Conservation (phyloP, 148 eudicot species). For the Amaranthus cruentus region DNA sequence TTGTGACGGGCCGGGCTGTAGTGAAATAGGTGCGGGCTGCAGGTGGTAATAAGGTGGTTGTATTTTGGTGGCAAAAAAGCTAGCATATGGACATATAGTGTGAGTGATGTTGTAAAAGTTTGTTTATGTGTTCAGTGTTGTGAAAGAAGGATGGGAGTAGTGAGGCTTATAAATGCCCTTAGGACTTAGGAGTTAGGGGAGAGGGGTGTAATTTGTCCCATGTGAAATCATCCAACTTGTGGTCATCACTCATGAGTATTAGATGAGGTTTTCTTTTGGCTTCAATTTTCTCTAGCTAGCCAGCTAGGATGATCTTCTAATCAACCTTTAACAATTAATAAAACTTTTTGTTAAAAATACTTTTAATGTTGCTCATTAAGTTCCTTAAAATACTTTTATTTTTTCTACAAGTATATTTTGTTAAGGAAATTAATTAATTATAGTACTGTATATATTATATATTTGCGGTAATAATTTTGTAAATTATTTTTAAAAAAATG, state of each 20-base stretch:
- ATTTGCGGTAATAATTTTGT: no score
- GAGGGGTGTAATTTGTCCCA: constrained; percentile 19
- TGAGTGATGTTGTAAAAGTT: not conserved
- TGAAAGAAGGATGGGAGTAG: not conserved
- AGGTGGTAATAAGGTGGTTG: not conserved
- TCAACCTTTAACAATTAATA: not conserved
- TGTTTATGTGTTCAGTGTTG: not conserved
- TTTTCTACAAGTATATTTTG: not conserved
- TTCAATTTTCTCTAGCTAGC: constrained; percentile 5
- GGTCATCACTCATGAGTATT: constrained; percentile 24
- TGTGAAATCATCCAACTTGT: constrained; percentile 28
- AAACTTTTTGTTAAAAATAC: not conserved
- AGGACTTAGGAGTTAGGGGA: not conserved
- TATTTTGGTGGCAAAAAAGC: not conserved
- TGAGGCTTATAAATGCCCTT: constrained; percentile 20
- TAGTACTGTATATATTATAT: not conserved
- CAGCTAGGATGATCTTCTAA: not conserved
- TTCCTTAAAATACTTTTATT: not conserved
- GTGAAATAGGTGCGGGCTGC: not conserved
- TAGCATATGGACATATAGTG: not conserved
- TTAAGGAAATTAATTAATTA: not conserved
- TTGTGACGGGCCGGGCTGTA: not conserved
- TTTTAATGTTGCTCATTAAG: not conserved
- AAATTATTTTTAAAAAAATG: no score
- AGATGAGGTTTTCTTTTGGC: constrained; percentile 15